Base-by-base conservation (phyloP, 331 rosid species). In the Arachis monticola region DNA sequence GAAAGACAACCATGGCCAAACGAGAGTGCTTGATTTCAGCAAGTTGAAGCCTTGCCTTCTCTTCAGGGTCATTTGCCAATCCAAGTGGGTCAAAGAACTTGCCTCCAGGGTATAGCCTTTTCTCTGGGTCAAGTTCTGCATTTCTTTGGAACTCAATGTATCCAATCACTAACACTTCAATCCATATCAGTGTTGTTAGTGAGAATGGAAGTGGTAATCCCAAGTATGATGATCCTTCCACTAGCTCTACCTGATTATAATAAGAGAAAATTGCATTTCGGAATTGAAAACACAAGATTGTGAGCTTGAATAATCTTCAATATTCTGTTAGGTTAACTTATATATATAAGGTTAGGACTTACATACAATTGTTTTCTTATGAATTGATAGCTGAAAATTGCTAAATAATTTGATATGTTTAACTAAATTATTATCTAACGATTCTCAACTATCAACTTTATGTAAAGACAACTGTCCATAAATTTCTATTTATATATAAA, bases 1-100 rank as follows among this genome's bases (percentile, higher is more conserved):
- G 93, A 80, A 95, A 95, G 31, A 55, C 99, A 50, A 95, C 75
- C 99, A 95, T 95, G 55, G 97, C 99, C 2, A 95, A 88, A n/a
- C 99, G 93, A 3, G 97, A 83, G 75, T 95, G 99, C 86, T 95
- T 95, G 88, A 94, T 88, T 78, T 94, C 99, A 1, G 99, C 99
- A 32, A 94, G 57, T 70, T 94, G 96, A 58, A 94, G 96, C 2
- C 81, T 81, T 1, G 69, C 93, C 76, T 83, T 95, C 85, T 92
- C 93, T 64, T 89, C 96, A 0, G 99, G 97, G 55, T 88, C 93
- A 0, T 74, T 64, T 3, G 99, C 97, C 53, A 95, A 70, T 2
- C 99, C 97, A 13, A 95, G 66, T 0, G 99, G 99, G 74, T 95
- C 99, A 7, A 95, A 95, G 86, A 87, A 95, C 45, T 80, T 86